A percentile compares a stretch with the other conserved stretches of the same genome.
Evolutionary conservation across 2,329 filamentous ascomycete genomes (phyloP).

Genomic region (Fusarium sp.): DNA sequence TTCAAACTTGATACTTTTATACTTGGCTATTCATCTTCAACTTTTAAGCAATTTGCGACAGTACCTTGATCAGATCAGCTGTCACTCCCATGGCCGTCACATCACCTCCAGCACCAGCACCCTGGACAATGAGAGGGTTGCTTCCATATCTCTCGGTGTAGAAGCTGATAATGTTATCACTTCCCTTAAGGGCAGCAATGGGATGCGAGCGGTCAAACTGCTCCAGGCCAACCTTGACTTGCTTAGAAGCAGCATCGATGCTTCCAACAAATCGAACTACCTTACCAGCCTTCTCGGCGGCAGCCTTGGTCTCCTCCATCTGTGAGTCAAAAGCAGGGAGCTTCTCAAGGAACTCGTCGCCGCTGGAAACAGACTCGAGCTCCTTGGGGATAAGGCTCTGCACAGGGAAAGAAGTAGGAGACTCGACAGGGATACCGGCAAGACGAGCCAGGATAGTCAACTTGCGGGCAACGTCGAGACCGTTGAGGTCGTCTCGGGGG

Average conservation of each 20-base stretch:
- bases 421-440: conserved; percentile 83
- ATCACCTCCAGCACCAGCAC: conserved; percentile 91
- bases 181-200: conserved; percentile 94
- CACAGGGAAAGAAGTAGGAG: conserved; percentile 90
- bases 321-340: conserved; percentile 86
- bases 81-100: conserved; percentile 98
- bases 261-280: conserved; percentile 95
- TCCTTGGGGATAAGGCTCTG: conserved; percentile 92
- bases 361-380: conserved; percentile 80
- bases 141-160: conserved; percentile 94
- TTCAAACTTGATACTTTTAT: conserved; percentile 35
- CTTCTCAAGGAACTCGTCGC: conserved; percentile 86
- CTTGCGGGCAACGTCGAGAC: conserved; percentile 93
- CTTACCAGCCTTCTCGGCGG: conserved; percentile 88
- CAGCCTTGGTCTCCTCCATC: conserved; percentile 89
- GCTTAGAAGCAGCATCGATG: conserved; percentile 83
- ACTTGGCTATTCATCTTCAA: conserved; percentile 33
- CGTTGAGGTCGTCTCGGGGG: conserved; percentile 87
- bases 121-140: conserved; percentile 94
- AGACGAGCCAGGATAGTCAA: conserved; percentile 93
- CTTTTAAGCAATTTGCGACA: conserved; percentile 73
- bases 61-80: conserved; percentile 90
- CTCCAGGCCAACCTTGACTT: conserved; percentile 92
- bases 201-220: conserved; percentile 89
- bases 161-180: conserved; percentile 99